Conservation (phyloP, 306 rosid genomes). For the Ammopiptanthus mongolicus region DNA sequence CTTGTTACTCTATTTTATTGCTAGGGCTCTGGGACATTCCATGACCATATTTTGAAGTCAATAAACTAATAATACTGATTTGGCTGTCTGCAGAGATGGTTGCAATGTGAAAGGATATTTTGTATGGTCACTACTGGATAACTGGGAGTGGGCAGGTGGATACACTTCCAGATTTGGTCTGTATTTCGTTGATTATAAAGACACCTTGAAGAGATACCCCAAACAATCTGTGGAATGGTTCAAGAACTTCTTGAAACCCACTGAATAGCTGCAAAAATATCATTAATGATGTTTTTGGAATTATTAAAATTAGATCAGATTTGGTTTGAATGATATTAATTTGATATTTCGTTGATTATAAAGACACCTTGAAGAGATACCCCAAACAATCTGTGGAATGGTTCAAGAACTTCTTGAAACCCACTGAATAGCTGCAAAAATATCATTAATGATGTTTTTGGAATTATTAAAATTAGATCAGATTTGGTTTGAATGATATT, state of each 20-base stretch:
- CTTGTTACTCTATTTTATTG: neutral
- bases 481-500: neutral
- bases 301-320: no score
- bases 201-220: slow-evolving; percentile 85
- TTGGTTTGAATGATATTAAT: neutral
- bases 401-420: slow-evolving; percentile 73
- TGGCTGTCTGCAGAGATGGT: slow-evolving; percentile 62
- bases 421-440: slow-evolving; percentile 12
- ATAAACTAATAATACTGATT: slow-evolving; percentile 4
- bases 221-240: slow-evolving; percentile 85
- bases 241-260: slow-evolving; percentile 61
- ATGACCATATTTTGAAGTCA: neutral
- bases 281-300: neutral
- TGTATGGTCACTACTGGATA: slow-evolving; percentile 88
- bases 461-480: no score
- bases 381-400: slow-evolving; percentile 81
- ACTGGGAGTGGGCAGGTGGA: slow-evolving; percentile 95
- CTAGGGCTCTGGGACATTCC: neutral
- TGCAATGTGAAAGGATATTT: slow-evolving; percentile 96
- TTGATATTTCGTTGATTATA: slow-evolving; percentile 64
- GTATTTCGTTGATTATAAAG: slow-evolving; percentile 64
- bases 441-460: neutral
- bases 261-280: neutral
- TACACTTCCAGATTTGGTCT: slow-evolving; percentile 80
- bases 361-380: slow-evolving; percentile 75